Percentiles rank a stretch among this genome's conserved stretches.
Evolutionary conservation across 2,329 filamentous ascomycete species (phyloP).

Genomic region (Verticillium albo-atrum): DNA sequence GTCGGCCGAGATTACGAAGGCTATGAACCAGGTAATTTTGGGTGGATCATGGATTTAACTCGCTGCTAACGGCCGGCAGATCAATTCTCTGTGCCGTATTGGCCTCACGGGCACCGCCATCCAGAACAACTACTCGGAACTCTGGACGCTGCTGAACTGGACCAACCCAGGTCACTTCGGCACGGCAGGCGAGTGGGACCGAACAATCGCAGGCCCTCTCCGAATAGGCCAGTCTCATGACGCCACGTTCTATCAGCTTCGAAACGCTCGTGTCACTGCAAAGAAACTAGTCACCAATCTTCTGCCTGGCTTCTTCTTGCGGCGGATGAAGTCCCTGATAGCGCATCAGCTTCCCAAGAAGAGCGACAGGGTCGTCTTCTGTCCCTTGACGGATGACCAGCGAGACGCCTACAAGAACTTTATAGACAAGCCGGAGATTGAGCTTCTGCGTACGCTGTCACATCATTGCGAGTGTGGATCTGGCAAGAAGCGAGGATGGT

Average conservation of each 20-base stretch:
- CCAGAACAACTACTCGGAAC: constrained; percentile 95
- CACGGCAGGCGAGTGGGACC: constrained; percentile 68
- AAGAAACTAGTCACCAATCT: constrained; percentile 82
- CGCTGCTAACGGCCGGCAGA: constrained; percentile 14
- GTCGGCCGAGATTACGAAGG: constrained; percentile 70
- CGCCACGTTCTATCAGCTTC: constrained; percentile 78
- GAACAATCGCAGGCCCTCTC: constrained; percentile 72
- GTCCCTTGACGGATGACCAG: constrained; percentile 79
- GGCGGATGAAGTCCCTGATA: constrained; percentile 89
- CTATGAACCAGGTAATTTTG: constrained; percentile 63
- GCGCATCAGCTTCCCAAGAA: constrained; percentile 92
- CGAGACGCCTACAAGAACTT: constrained; percentile 78
- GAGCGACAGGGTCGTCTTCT: constrained; percentile 91
- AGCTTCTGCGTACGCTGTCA: constrained; percentile 62
- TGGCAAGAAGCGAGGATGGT: constrained; percentile 72
- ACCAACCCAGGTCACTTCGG: constrained; percentile 76
- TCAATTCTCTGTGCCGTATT: constrained; percentile 89
- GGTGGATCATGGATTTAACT: neutral
- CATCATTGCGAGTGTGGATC: constrained; percentile 68
- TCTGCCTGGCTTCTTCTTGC: constrained; percentile 82
- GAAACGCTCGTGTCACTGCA: constrained; percentile 74
- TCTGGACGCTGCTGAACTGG: constrained; percentile 97
- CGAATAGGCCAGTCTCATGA: constrained; percentile 89
- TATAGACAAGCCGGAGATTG: constrained; percentile 66
- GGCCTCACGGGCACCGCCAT: constrained; percentile 94